Evolutionary conservation across 129 eudicot genomes (phyloP).

Genomic region (Cynara cardunculus): DNA sequence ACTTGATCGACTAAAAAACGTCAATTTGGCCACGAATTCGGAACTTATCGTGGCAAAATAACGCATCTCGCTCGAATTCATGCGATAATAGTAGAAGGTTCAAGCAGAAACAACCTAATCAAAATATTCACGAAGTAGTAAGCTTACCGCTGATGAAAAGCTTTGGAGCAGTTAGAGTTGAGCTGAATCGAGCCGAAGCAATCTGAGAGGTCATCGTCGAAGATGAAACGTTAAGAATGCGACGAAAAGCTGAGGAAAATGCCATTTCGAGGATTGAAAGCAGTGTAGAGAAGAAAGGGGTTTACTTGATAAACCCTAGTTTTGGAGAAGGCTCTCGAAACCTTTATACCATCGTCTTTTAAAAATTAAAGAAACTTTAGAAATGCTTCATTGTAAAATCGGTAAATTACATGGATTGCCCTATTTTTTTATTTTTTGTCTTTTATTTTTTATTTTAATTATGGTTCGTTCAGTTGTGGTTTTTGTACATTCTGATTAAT

Average conservation of each 20-base stretch:
- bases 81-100: background rate
- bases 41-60: background rate
- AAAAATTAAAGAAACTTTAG: background rate
- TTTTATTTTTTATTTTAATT: too few species aligned
- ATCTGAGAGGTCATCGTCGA: slow-evolving; percentile 41
- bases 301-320: slow-evolving; percentile 40
- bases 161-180: slow-evolving; percentile 89
- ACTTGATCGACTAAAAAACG: background rate
- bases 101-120: background rate
- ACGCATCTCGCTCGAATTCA: background rate
- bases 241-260: slow-evolving; percentile 55
- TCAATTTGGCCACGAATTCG: background rate
- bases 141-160: slow-evolving; percentile 84
- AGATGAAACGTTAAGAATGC: slow-evolving; percentile 41
- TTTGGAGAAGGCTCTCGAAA: slow-evolving; percentile 8
- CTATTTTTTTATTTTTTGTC: background rate
- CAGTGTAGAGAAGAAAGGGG: background rate
- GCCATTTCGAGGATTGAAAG: slow-evolving; percentile 43
- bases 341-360: background rate
- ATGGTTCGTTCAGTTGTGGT: too few species aligned
- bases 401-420: background rate
- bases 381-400: too few species aligned
- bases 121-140: background rate
- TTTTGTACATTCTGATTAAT: too few species aligned
- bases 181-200: slow-evolving; percentile 52